Percentiles rank a stretch among this genome's conserved stretches.
Evolutionary conservation across 169 alveolate species (phyloP).

Genomic region (Plasmodium fragile): DNA sequence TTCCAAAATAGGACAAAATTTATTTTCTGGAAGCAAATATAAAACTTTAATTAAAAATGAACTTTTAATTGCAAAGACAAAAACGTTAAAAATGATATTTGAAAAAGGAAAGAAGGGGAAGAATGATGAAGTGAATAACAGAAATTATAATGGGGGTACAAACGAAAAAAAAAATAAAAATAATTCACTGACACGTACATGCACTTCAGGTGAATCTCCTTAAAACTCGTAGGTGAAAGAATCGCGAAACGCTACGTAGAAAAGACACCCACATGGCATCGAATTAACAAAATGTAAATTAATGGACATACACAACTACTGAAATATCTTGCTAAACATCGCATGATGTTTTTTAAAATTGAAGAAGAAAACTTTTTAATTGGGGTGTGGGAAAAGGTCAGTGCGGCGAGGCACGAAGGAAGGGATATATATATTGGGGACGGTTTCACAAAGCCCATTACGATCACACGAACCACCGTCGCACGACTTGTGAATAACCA

Average conservation of each 20-base stretch:
- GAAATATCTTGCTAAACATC: background rate
- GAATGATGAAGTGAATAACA: background rate
- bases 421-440: background rate
- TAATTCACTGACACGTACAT: background rate
- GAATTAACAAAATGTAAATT: background rate
- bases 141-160: background rate
- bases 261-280: background rate
- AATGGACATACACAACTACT: slow-evolving; percentile 1
- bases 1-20: background rate
- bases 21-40: background rate
- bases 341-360: background rate
- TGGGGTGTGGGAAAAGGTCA: background rate
- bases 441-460: background rate
- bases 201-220: background rate
- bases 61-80: background rate
- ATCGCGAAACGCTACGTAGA: background rate
- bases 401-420: background rate
- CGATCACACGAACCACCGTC: background rate
- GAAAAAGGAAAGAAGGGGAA: background rate
- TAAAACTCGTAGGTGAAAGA: background rate
- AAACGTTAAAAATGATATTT: background rate
- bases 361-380: background rate
- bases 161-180: background rate
- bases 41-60: slow-evolving; percentile 13
- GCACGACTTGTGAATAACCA: background rate